phyloP scores from a whole-genome alignment of 2,329 filamentous ascomycete genomes.

The Sporothrix curviconia region DNA sequence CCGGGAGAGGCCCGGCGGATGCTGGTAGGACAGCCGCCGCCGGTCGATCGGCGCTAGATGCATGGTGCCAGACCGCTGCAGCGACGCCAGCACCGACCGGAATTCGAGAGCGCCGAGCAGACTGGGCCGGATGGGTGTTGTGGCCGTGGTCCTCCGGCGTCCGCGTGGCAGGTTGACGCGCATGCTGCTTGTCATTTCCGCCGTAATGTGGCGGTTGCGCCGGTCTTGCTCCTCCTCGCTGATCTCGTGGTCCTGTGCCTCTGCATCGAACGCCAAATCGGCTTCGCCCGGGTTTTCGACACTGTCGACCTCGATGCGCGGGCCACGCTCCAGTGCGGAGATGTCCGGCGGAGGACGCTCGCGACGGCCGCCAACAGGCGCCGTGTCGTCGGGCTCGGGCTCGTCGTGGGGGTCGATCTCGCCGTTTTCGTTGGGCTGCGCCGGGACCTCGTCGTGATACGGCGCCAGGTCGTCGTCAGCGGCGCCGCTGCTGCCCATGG shows the following conservation, averaged over 20 bases:
- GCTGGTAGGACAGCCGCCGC: slow-evolving; percentile 36
- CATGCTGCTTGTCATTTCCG: slow-evolving; percentile 91
- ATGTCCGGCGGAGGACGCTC: slow-evolving; percentile 31
- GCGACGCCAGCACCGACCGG: slow-evolving; percentile 76
- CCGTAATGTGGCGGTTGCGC: slow-evolving; percentile 57
- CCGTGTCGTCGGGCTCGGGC: slow-evolving; percentile 29
- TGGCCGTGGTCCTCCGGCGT: slow-evolving; percentile 62
- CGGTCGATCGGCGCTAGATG: slow-evolving; percentile 64
- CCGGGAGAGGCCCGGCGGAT: neutral
- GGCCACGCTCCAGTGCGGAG: slow-evolving; percentile 38
- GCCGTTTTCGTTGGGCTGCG: neutral
- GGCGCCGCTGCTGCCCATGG: slow-evolving; percentile 29
- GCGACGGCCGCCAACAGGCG: slow-evolving; percentile 28
- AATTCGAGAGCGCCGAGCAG: slow-evolving; percentile 92
- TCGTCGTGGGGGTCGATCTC: slow-evolving; percentile 43
- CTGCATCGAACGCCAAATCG: neutral
- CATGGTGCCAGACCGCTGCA: slow-evolving; percentile 75
- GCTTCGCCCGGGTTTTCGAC: slow-evolving; percentile 30
- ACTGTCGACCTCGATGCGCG: slow-evolving; percentile 42
- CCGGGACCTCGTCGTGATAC: slow-evolving; percentile 48
- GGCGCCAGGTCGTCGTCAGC: slow-evolving; percentile 53
- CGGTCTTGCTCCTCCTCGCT: slow-evolving; percentile 40
- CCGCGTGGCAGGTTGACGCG: slow-evolving; percentile 65
- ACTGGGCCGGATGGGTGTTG: slow-evolving; percentile 85
- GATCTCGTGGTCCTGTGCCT: slow-evolving; percentile 22